phyloP scores from a whole-genome alignment of 768 basidiomycete genomes.

The Kwoniella dejecticola region DNA sequence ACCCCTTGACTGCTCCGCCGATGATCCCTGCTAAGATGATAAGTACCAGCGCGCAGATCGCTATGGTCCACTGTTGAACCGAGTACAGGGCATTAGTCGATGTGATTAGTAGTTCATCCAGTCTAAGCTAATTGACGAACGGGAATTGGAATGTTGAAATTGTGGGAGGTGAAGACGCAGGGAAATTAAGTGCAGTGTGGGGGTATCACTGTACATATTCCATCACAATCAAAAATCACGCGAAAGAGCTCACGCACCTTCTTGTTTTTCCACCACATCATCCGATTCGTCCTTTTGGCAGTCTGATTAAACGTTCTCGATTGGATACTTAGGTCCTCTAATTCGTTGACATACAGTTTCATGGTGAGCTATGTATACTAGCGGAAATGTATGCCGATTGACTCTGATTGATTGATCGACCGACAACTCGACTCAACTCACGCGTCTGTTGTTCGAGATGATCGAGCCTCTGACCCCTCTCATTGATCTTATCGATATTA shows the following conservation, averaged over 20 bases:
- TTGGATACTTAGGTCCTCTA: constrained; percentile 24
- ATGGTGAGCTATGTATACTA: too few species aligned
- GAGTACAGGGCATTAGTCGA: too few species aligned
- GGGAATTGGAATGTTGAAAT: too few species aligned
- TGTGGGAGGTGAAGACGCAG: too few species aligned
- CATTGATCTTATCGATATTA: constrained; percentile 28
- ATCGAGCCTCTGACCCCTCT: constrained; percentile 35
- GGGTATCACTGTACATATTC: too few species aligned
- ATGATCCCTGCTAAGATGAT: constrained; percentile 29
- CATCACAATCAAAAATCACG: too few species aligned
- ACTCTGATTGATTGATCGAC: background rate
- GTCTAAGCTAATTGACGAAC: too few species aligned
- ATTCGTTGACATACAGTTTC: background rate
- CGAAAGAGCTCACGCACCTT: constrained; percentile 35
- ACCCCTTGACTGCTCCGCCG: constrained; percentile 26
- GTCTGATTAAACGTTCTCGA: constrained; percentile 17
- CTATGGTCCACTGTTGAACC: constrained; percentile 43
- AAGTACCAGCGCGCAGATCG: constrained; percentile 20
- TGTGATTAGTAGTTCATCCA: too few species aligned
- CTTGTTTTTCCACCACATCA: constrained; percentile 44
- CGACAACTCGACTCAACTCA: constrained; percentile 2
- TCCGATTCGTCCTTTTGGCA: constrained; percentile 24
- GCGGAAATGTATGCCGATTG: background rate
- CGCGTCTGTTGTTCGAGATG: constrained; percentile 31
- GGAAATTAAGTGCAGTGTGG: too few species aligned